These are phyloP conservation scores for Umbellularia californica DNA, from an alignment of 164 flowering plant species.

Conservation along the genomic window DNA sequence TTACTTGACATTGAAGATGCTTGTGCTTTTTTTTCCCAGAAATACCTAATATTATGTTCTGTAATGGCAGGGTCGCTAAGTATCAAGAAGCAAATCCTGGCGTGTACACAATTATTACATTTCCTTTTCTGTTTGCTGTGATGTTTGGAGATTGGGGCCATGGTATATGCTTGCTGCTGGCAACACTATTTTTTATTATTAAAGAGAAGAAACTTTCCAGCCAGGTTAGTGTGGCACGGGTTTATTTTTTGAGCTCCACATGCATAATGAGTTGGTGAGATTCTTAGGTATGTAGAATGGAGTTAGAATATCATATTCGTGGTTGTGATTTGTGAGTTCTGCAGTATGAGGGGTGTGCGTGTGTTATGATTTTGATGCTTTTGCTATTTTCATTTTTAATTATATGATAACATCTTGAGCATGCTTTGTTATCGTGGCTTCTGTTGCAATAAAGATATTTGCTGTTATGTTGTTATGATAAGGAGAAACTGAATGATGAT, in stretches of 20 bases:
- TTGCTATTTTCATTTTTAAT: not conserved
- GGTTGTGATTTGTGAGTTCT: too few species aligned
- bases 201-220: conserved; percentile 70
- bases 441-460: not conserved
- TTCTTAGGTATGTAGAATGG: not conserved
- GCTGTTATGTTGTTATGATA: not conserved
- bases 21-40: not conserved
- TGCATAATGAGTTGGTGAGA: not conserved
- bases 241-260: not conserved
- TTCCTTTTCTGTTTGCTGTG: conserved; percentile 95
- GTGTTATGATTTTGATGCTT: not conserved
- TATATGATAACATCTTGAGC: too few species aligned
- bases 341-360: too few species aligned
- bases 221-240: conserved; percentile 45
- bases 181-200: conserved; percentile 51
- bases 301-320: too few species aligned
- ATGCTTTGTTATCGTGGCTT: not conserved
- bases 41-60: not conserved
- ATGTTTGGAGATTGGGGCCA: conserved; percentile 99
- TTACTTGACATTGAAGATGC: not conserved
- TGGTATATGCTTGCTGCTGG: conserved; percentile 87
- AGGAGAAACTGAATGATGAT: too few species aligned
- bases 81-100: conserved; percentile 97
- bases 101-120: conserved; percentile 77
- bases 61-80: conserved; percentile 72